Conservation (phyloP, 1,284 basidiomycete species). For the Pyrrhoderma lamaoense region DNA sequence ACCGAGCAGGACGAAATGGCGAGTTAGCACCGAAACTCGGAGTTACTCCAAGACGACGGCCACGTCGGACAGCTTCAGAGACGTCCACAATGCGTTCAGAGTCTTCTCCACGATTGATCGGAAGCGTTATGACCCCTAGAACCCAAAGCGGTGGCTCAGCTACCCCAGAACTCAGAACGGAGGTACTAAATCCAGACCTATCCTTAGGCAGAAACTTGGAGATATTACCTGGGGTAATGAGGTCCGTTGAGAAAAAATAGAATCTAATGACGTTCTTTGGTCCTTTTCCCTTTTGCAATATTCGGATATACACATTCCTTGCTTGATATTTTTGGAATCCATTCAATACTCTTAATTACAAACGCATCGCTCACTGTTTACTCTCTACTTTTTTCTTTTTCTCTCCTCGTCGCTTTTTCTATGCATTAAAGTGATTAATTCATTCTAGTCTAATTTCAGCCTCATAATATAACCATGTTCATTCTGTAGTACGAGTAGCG, state of each 20-base stretch:
- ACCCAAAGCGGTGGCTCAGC: slow-evolving; percentile 13
- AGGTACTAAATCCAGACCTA: slow-evolving; percentile 25
- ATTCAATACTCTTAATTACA: not conserved
- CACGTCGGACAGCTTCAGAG: slow-evolving; percentile 64
- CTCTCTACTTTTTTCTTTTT: not conserved
- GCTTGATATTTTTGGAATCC: slow-evolving; percentile 2
- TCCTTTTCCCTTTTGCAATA: slow-evolving; percentile 1
- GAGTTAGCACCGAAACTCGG: slow-evolving; percentile 33
- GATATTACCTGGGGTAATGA: slow-evolving; percentile 42
- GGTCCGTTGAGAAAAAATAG: slow-evolving; percentile 12
- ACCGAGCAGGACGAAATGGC: slow-evolving; percentile 30
- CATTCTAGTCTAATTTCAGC: not conserved
- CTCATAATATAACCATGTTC: too few species aligned
- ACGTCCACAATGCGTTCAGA: slow-evolving; percentile 35
- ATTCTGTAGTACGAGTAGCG: too few species aligned
- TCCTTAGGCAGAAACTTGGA: slow-evolving; percentile 38
- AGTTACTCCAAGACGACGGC: slow-evolving; percentile 53
- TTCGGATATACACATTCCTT: not conserved
- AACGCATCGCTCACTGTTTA: not conserved
- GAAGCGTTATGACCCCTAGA: slow-evolving; percentile 8
- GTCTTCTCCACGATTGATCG: slow-evolving; percentile 1
- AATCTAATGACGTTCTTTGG: not conserved
- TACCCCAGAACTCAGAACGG: slow-evolving; percentile 8
- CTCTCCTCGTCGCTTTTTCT: slow-evolving; percentile 1
- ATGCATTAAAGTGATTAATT: slow-evolving; percentile 8